Percentiles rank a stretch among this genome's conserved stretches.
Conservation (phyloP, 768 basidiomycete genomes). For the Phlebiopsis flavidoalba region DNA sequence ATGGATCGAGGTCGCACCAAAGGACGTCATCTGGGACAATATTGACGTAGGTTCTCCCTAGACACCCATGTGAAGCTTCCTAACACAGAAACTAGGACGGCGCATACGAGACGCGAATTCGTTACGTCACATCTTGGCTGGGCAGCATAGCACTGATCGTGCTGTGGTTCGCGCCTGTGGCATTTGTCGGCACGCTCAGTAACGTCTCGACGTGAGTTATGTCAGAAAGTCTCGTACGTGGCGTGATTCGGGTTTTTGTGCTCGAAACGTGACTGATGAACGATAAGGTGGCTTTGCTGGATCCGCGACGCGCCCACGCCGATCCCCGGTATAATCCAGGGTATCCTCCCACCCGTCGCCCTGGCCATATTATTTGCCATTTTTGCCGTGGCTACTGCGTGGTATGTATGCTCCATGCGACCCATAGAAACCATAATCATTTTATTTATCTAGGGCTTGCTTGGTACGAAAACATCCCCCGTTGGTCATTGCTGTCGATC, state of each 20-base stretch:
- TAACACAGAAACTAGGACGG: slow-evolving; percentile 17
- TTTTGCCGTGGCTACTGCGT: slow-evolving; percentile 51
- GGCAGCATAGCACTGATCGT: slow-evolving; percentile 56
- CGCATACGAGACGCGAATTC: slow-evolving; percentile 47
- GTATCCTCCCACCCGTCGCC: slow-evolving; percentile 59
- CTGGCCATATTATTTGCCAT: slow-evolving; percentile 59
- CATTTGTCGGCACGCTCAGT: slow-evolving; percentile 60
- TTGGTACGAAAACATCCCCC: slow-evolving; percentile 69
- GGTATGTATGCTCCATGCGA: slow-evolving; percentile 33
- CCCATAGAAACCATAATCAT: no score
- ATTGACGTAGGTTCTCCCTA: slow-evolving; percentile 42
- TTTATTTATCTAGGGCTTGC: slow-evolving; percentile 49
- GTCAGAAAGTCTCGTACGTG: slow-evolving; percentile 35
- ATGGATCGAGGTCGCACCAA: slow-evolving; percentile 52
- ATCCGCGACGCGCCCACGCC: slow-evolving; percentile 27
- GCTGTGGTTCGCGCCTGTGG: slow-evolving; percentile 61
- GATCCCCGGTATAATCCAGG: slow-evolving; percentile 50
- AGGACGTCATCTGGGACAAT: slow-evolving; percentile 54
- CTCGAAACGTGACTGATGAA: neutral
- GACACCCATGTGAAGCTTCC: neutral
- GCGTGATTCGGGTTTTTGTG: neutral
- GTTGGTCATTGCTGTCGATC: slow-evolving; percentile 59
- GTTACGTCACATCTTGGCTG: slow-evolving; percentile 51
- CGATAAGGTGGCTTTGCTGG: slow-evolving; percentile 51
- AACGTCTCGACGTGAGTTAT: slow-evolving; percentile 52